These are phyloP conservation scores for Endocalyx cinctus DNA, from an alignment of 2,329 filamentous ascomycete genomes.

Conservation along the genomic window DNA sequence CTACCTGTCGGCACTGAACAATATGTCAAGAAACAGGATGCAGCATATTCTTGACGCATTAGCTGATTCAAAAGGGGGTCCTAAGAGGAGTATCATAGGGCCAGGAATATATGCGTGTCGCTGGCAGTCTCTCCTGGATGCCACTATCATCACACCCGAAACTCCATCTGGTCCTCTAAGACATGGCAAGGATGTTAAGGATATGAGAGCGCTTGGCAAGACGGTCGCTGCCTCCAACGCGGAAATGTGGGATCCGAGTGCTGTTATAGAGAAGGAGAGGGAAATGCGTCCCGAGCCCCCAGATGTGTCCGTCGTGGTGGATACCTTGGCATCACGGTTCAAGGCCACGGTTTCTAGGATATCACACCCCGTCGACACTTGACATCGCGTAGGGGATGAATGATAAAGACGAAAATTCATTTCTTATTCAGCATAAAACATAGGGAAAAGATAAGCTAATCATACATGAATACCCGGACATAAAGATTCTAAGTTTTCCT, in stretches of 20 bases:
- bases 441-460: too few species aligned
- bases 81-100: conserved; percentile 41
- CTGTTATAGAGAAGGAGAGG: conserved; percentile 25
- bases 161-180: conserved; percentile 48
- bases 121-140: conserved; percentile 68
- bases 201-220: conserved; percentile 38
- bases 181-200: conserved; percentile 47
- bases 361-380: too few species aligned
- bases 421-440: too few species aligned
- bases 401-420: too few species aligned
- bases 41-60: conserved; percentile 48
- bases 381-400: too few species aligned
- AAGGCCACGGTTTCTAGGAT: conserved; percentile 17
- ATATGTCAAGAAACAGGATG: conserved; percentile 50
- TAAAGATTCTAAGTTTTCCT: too few species aligned
- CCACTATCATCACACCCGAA: conserved; percentile 63
- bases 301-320: conserved; percentile 30
- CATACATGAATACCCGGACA: too few species aligned
- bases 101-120: conserved; percentile 68
- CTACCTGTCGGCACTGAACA: conserved; percentile 54
- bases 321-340: conserved; percentile 16
- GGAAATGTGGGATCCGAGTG: conserved; percentile 17
- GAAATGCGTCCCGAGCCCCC: conserved; percentile 29
- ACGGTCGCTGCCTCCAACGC: conserved; percentile 28
- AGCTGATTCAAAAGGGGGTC: conserved; percentile 6